A percentile compares a stretch with the other conserved stretches of the same genome.
Evolutionary conservation across 179 eudicot species (phyloP).

Genomic region (Dionaea muscipula): DNA sequence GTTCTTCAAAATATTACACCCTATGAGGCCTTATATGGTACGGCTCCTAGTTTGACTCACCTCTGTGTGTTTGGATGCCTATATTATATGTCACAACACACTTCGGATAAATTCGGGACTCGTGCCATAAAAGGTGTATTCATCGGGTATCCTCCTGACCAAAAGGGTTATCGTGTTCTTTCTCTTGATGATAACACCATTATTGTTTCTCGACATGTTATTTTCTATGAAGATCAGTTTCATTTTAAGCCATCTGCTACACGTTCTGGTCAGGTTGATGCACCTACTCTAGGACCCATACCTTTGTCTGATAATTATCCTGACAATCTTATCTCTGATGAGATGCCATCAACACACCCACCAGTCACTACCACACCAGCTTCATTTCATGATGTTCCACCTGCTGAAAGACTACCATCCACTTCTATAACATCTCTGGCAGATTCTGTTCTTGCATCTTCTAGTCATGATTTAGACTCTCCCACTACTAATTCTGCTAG

Average conservation of each 20-base stretch:
- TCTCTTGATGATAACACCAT: background rate
- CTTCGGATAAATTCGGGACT: background rate
- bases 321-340: no score
- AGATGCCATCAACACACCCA: no score
- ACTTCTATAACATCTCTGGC: no score
- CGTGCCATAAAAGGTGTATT: background rate
- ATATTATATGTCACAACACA: background rate
- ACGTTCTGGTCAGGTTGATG: no score
- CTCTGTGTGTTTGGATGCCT: background rate
- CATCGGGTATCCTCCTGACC: conserved; percentile 1
- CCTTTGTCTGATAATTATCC: no score
- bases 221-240: background rate
- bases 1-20: background rate
- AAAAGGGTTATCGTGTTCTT: background rate
- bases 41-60: background rate
- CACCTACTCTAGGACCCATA: no score
- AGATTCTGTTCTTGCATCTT: no score
- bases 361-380: no score
- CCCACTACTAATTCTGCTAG: no score
- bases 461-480: no score
- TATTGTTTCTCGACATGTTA: background rate
- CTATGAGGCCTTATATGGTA: background rate
- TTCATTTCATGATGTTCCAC: no score
- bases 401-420: no score
- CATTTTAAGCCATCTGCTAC: background rate